phyloP scores from a whole-genome alignment of 768 basidiomycete genomes.

The Mycena sanguinolenta region DNA sequence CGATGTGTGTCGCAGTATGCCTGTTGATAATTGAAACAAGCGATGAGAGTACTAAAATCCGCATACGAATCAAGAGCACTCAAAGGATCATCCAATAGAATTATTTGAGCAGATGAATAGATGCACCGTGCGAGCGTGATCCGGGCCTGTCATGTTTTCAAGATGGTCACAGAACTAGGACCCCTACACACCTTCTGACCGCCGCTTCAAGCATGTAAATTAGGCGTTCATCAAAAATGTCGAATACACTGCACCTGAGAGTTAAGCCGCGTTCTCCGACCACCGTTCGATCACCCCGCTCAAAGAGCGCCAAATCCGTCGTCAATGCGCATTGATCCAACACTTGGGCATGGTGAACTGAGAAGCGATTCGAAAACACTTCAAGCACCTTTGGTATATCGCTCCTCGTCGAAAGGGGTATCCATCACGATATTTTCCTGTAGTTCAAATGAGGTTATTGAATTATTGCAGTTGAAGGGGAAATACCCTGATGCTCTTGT shows the following conservation, averaged over 20 bases:
- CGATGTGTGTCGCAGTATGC: no score
- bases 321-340: slow-evolving; percentile 83
- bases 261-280: no score
- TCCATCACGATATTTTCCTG: slow-evolving; percentile 25
- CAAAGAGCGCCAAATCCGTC: slow-evolving; percentile 76
- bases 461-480: no score
- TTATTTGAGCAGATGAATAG: slow-evolving; percentile 65
- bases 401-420: slow-evolving; percentile 63
- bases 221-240: no score
- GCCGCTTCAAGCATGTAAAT: no score
- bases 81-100: slow-evolving; percentile 81
- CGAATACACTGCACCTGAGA: no score
- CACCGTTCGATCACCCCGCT: slow-evolving; percentile 64
- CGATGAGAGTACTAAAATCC: no score
- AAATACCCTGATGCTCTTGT: slow-evolving; percentile 58
- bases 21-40: no score
- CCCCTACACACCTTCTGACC: slow-evolving; percentile 48
- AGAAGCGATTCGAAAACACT: no score
- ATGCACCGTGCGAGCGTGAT: slow-evolving; percentile 62
- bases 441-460: no score
- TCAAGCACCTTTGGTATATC: slow-evolving; percentile 62
- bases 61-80: slow-evolving; percentile 63
- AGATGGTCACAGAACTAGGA: not conserved
- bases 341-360: slow-evolving; percentile 56
- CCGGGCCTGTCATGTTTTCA: slow-evolving; percentile 31